A percentile compares a stretch with the other conserved stretches of the same genome.
Evolutionary conservation across 768 basidiomycete species (phyloP).

Genomic region (Leccinellum luteum): DNA sequence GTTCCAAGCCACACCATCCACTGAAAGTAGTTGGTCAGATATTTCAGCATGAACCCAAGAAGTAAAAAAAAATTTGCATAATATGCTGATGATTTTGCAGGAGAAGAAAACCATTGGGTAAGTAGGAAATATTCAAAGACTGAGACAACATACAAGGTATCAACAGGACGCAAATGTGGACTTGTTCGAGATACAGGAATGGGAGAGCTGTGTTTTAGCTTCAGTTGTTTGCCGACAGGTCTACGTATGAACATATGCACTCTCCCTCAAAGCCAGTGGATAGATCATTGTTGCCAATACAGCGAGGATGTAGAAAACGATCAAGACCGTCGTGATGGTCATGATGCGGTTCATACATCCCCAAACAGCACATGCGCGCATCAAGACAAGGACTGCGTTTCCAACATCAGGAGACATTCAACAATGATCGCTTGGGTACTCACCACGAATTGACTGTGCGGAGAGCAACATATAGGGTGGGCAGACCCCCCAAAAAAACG

Average conservation of each 20-base stretch:
- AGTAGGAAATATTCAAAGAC: not conserved
- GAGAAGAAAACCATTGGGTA: not conserved
- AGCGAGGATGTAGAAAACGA: not conserved
- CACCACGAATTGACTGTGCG: conserved; percentile 10
- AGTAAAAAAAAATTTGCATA: not conserved
- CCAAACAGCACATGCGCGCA: conserved; percentile 20
- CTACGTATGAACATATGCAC: not conserved
- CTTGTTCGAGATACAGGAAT: not conserved
- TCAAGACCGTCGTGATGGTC: too few relatives aligned
- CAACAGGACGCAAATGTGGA: not conserved
- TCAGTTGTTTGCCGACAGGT: too few relatives aligned
- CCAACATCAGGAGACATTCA: not conserved
- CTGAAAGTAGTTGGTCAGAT: conserved; percentile 4
- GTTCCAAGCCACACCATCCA: conserved; percentile 11
- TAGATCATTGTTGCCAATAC: not conserved
- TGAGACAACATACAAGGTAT: not conserved
- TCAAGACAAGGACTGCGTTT: conserved; percentile 15
- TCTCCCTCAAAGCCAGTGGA: not conserved
- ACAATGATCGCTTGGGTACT: not conserved
- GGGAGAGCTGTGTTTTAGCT: not conserved
- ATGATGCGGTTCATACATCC: conserved; percentile 9
- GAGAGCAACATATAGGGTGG: conserved; percentile 11
- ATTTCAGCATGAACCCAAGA: not conserved
- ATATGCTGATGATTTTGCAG: not conserved
- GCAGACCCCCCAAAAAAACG: conserved; percentile 6